These are phyloP conservation scores for Kluyveromyces siamensis DNA, from an alignment of 805 yeast genomes.

Conservation along the genomic window DNA sequence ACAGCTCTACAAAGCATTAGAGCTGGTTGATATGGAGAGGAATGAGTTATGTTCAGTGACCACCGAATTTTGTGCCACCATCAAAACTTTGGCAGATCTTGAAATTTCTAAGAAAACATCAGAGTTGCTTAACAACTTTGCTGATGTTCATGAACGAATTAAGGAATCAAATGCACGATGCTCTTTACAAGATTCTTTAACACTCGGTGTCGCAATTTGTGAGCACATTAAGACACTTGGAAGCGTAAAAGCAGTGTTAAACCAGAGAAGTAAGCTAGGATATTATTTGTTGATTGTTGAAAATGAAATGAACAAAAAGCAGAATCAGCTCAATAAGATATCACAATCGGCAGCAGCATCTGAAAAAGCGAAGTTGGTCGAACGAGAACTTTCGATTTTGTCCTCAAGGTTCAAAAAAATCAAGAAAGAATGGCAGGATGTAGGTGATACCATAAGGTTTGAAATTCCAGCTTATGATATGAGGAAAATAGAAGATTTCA, in stretches of 20 bases:
- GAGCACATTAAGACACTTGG: slow-evolving; percentile 75
- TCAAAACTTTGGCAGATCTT: slow-evolving; percentile 56
- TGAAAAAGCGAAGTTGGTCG: slow-evolving; percentile 52
- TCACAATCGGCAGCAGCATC: slow-evolving; percentile 38
- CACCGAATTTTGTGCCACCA: slow-evolving; percentile 51
- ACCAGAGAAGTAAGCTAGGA: slow-evolving; percentile 57
- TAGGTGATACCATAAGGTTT: slow-evolving; percentile 54
- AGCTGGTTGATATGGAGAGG: slow-evolving; percentile 64
- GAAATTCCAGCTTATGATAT: slow-evolving; percentile 64
- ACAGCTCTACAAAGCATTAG: slow-evolving; percentile 61
- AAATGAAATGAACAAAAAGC: slow-evolving; percentile 39
- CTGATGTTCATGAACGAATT: slow-evolving; percentile 60
- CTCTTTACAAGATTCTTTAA: slow-evolving; percentile 75
- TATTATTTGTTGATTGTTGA: slow-evolving; percentile 40
- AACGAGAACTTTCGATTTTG: slow-evolving; percentile 48
- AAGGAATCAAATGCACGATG: slow-evolving; percentile 69
- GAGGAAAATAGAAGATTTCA: slow-evolving; percentile 73
- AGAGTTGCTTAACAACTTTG: slow-evolving; percentile 58
- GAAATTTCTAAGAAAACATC: slow-evolving; percentile 65
- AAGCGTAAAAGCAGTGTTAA: slow-evolving; percentile 64
- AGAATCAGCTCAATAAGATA: slow-evolving; percentile 37
- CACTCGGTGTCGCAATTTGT: slow-evolving; percentile 79
- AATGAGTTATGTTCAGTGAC: slow-evolving; percentile 60
- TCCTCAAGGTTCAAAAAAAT: slow-evolving; percentile 45
- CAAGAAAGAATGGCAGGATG: slow-evolving; percentile 51